Percentiles rank a stretch among this genome's conserved stretches.
phyloP scores from a whole-genome alignment of 1,284 basidiomycete genomes.

The Ustilago sp. region DNA sequence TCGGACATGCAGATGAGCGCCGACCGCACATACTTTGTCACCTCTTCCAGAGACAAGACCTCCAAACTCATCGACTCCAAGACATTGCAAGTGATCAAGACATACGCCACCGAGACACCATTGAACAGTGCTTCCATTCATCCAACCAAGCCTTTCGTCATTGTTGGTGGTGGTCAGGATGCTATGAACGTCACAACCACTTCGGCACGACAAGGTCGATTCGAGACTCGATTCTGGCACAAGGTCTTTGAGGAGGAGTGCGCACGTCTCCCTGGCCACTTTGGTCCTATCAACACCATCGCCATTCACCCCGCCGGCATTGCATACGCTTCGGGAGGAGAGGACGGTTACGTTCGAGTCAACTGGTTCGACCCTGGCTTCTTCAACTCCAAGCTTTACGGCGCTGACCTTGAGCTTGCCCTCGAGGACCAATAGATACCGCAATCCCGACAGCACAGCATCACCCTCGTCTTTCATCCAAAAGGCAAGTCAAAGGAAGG shows the following conservation, averaged over 20 bases:
- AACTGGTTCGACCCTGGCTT: slow-evolving; percentile 69
- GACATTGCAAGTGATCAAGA: slow-evolving; percentile 90
- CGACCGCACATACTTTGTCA: slow-evolving; percentile 94
- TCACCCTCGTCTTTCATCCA: neutral
- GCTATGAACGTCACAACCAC: slow-evolving; percentile 98
- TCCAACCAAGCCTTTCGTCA: slow-evolving; percentile 81
- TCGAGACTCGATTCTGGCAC: slow-evolving; percentile 99
- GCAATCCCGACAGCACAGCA: neutral
- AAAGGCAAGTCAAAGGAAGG: slow-evolving; percentile 17
- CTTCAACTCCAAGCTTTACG: slow-evolving; percentile 67
- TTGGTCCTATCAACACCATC: slow-evolving; percentile 98
- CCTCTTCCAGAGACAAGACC: slow-evolving; percentile 95
- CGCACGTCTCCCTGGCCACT: slow-evolving; percentile 80
- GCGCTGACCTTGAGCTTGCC: slow-evolving; percentile 64
- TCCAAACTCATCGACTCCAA: slow-evolving; percentile 93
- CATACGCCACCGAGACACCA: slow-evolving; percentile 91
- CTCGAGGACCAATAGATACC: slow-evolving; percentile 64
- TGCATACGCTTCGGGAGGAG: slow-evolving; percentile 91
- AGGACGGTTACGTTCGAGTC: slow-evolving; percentile 81
- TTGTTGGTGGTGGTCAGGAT: slow-evolving; percentile 93
- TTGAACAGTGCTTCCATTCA: slow-evolving; percentile 93
- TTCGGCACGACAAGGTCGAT: slow-evolving; percentile 91
- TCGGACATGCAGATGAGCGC: slow-evolving; percentile 92
- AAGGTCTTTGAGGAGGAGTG: slow-evolving; percentile 98
- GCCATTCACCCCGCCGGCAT: slow-evolving; percentile 91